phyloP scores from a whole-genome alignment of 2,329 filamentous ascomycete species.

The Ascochyta rabiei region DNA sequence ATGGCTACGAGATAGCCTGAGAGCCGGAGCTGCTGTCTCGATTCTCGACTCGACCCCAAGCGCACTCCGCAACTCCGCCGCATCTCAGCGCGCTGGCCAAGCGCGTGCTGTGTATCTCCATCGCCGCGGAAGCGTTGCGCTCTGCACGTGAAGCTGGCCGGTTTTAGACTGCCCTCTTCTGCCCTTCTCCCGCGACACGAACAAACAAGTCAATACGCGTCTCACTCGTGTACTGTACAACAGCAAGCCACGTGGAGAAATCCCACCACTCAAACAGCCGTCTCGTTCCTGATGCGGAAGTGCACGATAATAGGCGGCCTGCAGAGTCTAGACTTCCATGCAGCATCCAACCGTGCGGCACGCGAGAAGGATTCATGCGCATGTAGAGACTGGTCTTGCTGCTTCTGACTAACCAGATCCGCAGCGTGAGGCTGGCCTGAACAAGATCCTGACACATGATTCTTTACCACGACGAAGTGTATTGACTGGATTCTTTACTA shows the following conservation, averaged over 20 bases:
- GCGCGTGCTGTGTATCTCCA: background rate
- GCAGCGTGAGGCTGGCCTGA: too few species aligned
- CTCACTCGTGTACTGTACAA: background rate
- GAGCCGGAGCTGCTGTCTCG: background rate
- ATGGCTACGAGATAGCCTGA: background rate
- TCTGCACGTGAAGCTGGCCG: too few species aligned
- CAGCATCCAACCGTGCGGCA: background rate
- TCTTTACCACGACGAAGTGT: too few species aligned
- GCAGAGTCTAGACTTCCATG: conserved; percentile 3
- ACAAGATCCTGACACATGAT: too few species aligned
- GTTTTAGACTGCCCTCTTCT: background rate
- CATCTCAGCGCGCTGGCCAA: conserved; percentile 3
- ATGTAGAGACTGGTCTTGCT: background rate
- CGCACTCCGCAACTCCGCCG: conserved; percentile 4
- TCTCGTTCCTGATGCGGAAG: background rate
- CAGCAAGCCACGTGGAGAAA: conserved; percentile 2
- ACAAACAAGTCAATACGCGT: too few species aligned
- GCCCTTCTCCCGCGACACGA: background rate
- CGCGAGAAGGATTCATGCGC: background rate
- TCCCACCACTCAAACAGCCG: conserved; percentile 1
- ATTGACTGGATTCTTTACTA: background rate
- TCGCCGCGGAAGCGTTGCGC: too few species aligned
- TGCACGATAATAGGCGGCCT: conserved; percentile 1
- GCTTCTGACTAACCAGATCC: too few species aligned
- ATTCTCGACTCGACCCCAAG: background rate